phyloP scores from a whole-genome alignment of 2,329 filamentous ascomycete species.

The Colletotrichum noveboracense region DNA sequence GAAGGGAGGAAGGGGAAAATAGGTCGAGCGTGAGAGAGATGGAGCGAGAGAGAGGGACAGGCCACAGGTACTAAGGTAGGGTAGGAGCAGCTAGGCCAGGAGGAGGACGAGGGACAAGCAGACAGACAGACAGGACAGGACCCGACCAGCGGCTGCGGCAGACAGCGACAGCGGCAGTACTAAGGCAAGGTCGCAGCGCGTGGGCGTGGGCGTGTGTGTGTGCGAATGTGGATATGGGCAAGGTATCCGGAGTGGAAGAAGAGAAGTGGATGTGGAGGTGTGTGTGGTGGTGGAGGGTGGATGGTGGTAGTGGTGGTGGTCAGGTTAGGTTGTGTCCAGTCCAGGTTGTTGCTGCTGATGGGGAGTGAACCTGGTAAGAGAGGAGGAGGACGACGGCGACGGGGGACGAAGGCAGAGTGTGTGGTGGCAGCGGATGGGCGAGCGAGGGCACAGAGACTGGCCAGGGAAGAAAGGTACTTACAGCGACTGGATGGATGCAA shows the following conservation, averaged over 20 bases:
- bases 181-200: constrained; percentile 16
- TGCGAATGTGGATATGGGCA: background rate
- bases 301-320: background rate
- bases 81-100: background rate
- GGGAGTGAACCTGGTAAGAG: background rate
- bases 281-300: background rate
- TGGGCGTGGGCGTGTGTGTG: background rate
- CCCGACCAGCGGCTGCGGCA: constrained; percentile 3
- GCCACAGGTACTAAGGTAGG: background rate
- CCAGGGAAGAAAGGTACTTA: background rate
- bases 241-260: background rate
- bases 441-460: constrained; percentile 15
- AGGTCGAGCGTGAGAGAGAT: background rate
- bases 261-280: background rate
- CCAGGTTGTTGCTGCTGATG: background rate
- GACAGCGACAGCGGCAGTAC: background rate
- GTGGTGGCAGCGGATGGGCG: constrained; percentile 16
- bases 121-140: background rate
- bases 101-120: background rate
- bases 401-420: background rate
- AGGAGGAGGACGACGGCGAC: background rate
- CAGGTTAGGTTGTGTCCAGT: background rate
- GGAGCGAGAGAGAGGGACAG: background rate
- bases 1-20: constrained; percentile 25
- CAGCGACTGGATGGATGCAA: background rate